Conservation (phyloP, 371 early-diverging fungal species). For the Funneliformis caledonium region DNA sequence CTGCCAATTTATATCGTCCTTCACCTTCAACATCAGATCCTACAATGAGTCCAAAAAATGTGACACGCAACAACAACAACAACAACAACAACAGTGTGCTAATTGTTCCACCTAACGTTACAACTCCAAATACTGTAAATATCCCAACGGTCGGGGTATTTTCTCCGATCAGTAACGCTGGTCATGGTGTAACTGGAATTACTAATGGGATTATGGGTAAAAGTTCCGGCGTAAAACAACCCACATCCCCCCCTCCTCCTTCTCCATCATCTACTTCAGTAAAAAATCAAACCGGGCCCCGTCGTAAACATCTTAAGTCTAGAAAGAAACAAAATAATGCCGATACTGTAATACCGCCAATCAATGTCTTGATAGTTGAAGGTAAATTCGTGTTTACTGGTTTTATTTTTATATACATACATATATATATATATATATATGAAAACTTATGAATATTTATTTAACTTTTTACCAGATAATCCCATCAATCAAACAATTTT, state of each 20-base stretch:
- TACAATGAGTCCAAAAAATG: constrained; percentile 19
- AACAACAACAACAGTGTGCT: background rate
- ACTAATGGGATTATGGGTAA: background rate
- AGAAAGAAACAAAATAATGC: background rate
- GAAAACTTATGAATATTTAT: background rate
- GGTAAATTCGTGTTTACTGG: constrained; percentile 49
- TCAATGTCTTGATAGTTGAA: constrained; percentile 83
- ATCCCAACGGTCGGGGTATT: too few species aligned
- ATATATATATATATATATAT: background rate
- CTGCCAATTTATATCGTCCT: background rate
- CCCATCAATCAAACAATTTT: constrained; percentile 78
- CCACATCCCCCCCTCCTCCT: background rate
- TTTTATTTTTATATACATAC: background rate
- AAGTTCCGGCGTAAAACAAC: background rate
- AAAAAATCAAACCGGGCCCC: background rate
- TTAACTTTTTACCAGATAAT: constrained; percentile 58
- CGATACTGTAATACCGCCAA: constrained; percentile 47
- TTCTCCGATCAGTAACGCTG: background rate
- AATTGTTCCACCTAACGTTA: background rate
- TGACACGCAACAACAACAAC: background rate
- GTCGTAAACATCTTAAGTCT: background rate
- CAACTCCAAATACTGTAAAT: background rate
- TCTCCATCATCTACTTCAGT: background rate
- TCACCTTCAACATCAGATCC: background rate
- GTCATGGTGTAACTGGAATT: background rate